Conservation (phyloP, 2,329 filamentous ascomycete genomes). For the Epichloe aotearoae region DNA sequence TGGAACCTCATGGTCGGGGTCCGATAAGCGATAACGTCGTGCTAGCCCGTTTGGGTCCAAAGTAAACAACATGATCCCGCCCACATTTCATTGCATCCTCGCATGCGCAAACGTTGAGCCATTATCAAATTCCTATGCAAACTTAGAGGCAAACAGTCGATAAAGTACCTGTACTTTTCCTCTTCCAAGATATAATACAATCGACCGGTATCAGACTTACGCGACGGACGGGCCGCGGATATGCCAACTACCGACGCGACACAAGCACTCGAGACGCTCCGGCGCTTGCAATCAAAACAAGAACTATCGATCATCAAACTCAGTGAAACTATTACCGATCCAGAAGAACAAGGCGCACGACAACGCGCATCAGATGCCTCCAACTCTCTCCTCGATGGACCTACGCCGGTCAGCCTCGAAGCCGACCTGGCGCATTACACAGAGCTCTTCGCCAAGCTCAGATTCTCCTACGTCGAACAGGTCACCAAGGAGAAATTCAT, state of each 20-base stretch:
- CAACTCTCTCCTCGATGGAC: conserved; percentile 47
- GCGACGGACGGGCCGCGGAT: not conserved
- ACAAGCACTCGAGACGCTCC: conserved; percentile 34
- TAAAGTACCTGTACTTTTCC: not conserved
- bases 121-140: not conserved
- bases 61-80: conserved; percentile 7
- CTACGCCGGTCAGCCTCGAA: conserved; percentile 63
- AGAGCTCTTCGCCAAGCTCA: conserved; percentile 89
- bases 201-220: not conserved
- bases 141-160: not conserved
- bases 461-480: conserved; percentile 96
- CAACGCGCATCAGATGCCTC: conserved; percentile 63
- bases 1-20: not conserved
- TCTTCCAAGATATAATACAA: not conserved
- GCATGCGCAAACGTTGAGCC: not conserved
- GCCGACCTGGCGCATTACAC: conserved; percentile 84
- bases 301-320: conserved; percentile 65
- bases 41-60: conserved; percentile 6
- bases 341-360: conserved; percentile 23
- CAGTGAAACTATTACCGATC: conserved; percentile 57
- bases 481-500: conserved; percentile 98
- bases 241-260: conserved; percentile 22
- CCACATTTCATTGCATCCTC: not conserved
- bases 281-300: conserved; percentile 40
- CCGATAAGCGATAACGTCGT: conserved; percentile 2